Conservation (phyloP, 768 basidiomycete genomes). For the Solioccasus polychromus region DNA sequence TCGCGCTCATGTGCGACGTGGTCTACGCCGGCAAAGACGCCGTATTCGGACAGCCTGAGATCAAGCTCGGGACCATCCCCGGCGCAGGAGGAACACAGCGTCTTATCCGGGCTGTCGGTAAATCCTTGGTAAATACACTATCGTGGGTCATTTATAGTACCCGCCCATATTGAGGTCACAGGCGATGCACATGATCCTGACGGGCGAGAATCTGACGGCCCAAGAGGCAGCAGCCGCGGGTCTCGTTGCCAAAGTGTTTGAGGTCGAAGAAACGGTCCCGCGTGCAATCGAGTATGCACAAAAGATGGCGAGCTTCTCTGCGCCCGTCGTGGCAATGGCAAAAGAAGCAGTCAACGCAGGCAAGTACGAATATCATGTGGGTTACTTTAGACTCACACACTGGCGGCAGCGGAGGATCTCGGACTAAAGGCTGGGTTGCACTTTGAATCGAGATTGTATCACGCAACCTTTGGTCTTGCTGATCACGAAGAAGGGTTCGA, state of each 20-base stretch:
- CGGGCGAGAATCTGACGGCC: conserved; percentile 45
- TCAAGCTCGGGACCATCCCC: conserved; percentile 91
- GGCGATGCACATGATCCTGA: conserved; percentile 58
- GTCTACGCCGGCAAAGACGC: conserved; percentile 85
- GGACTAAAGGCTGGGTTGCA: conserved; percentile 43
- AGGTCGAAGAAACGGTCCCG: conserved; percentile 37
- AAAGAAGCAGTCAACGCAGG: conserved; percentile 53
- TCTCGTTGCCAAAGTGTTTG: conserved; percentile 44
- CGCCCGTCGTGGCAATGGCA: conserved; percentile 34
- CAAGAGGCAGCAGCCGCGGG: conserved; percentile 46
- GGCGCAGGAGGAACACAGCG: conserved; percentile 94
- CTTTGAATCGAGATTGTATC: conserved; percentile 49
- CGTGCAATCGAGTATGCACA: conserved; percentile 42
- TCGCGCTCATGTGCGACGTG: conserved; percentile 95
- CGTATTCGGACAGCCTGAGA: conserved; percentile 93
- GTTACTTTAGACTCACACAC: not conserved
- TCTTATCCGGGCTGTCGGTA: conserved; percentile 79
- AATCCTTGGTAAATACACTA: conserved; percentile 61
- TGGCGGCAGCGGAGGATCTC: conserved; percentile 41
- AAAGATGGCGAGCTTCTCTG: conserved; percentile 32
- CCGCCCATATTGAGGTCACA: conserved; percentile 10
- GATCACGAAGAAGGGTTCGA: conserved; percentile 48
- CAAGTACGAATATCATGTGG: conserved; percentile 6
- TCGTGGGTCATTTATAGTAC: too few relatives aligned
- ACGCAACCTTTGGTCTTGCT: conserved; percentile 46